Evolutionary conservation across 148 eudicot genomes (phyloP).

Genomic region (Rhododendron molle): DNA sequence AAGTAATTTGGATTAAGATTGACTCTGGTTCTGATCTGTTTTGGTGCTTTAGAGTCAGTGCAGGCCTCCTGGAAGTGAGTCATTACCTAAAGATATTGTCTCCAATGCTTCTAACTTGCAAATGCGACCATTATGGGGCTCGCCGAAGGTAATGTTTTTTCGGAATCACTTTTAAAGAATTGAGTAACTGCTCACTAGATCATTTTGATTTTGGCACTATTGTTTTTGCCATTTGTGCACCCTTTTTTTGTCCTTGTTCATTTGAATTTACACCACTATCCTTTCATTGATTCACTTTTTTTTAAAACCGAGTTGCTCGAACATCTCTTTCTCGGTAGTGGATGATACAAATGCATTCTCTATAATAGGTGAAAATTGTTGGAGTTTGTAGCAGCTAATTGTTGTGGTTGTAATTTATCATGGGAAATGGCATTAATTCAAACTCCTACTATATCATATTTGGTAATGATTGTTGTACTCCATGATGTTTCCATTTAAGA

Average conservation of each 20-base stretch:
- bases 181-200: background rate
- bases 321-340: background rate
- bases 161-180: background rate
- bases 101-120: constrained; percentile 67
- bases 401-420: background rate
- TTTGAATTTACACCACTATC: too few relatives aligned
- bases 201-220: background rate
- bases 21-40: constrained; percentile 15
- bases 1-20: background rate
- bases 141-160: constrained; percentile 49
- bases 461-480: background rate
- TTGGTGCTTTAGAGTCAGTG: constrained; percentile 46
- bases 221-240: background rate
- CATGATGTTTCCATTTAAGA: background rate
- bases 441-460: background rate
- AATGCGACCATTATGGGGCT: constrained; percentile 88
- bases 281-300: too few relatives aligned
- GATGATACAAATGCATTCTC: background rate
- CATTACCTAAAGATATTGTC: constrained; percentile 68
- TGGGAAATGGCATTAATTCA: background rate
- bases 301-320: background rate
- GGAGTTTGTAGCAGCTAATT: background rate
- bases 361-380: background rate
- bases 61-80: constrained; percentile 71
- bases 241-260: background rate